These are phyloP conservation scores for Boechera divaricarpa DNA, from an alignment of 345 rosid genomes.

Conservation along the genomic window DNA sequence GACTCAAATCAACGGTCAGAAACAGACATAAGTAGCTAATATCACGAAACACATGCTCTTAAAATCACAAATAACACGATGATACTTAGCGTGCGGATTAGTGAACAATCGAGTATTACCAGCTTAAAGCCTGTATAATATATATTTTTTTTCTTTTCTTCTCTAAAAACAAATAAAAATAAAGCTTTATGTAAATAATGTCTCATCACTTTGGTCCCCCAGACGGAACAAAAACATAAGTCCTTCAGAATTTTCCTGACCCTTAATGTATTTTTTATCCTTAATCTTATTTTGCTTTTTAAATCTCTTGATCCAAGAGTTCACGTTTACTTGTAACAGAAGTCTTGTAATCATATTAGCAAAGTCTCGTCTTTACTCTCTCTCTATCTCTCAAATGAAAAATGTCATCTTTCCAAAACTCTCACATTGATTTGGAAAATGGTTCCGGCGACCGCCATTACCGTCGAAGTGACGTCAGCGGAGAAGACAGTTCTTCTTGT, in stretches of 20 bases:
- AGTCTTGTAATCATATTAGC: conserved; percentile 43
- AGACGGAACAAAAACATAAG: conserved; percentile 45
- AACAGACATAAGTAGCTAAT: neutral
- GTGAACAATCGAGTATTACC: conserved; percentile 41
- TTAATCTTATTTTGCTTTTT: conserved; percentile 10
- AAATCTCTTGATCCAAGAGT: conserved; percentile 47
- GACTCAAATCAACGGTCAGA: conserved; percentile 27
- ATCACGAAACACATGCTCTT: conserved; percentile 29
- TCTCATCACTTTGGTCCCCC: conserved; percentile 40
- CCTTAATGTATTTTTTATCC: neutral
- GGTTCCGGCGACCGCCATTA: conserved; percentile 30
- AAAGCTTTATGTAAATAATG: conserved; percentile 39
- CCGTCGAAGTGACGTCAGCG: conserved; percentile 42
- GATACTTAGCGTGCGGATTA: conserved; percentile 52
- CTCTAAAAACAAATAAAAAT: neutral
- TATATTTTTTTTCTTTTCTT: neutral
- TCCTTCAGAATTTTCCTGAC: conserved; percentile 34
- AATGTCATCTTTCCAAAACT: conserved; percentile 41
- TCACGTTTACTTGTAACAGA: conserved; percentile 47
- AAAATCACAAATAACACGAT: conserved; percentile 38
- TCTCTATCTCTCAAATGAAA: conserved; percentile 22
- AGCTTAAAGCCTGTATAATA: conserved; percentile 44
- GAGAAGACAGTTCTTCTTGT: conserved; percentile 45
- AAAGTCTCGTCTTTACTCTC: conserved; percentile 18
- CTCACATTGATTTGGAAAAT: conserved; percentile 39